Percentiles rank a stretch among this genome's conserved stretches.
phyloP scores from a whole-genome alignment of 1,284 basidiomycete species.

The Wallemia mellicola region DNA sequence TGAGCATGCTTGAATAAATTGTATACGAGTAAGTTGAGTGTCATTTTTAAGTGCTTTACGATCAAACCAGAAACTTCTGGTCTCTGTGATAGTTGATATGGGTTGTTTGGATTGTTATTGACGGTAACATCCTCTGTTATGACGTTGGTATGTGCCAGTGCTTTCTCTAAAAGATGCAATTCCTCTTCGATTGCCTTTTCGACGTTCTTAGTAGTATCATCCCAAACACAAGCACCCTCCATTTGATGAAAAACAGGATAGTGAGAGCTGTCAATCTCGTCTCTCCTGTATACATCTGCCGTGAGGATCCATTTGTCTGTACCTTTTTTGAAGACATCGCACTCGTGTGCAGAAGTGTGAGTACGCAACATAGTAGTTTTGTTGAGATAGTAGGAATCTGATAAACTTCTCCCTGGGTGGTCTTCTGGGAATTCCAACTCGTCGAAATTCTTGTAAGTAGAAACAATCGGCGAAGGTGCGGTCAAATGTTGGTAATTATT shows the following conservation, averaged over 20 bases:
- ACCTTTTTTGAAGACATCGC: constrained; percentile 54
- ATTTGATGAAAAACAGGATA: constrained; percentile 98
- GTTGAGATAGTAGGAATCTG: constrained; percentile 94
- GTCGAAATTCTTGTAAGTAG: constrained; percentile 82
- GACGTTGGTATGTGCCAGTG: constrained; percentile 34
- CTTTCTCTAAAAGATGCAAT: constrained; percentile 22
- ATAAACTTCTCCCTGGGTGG: constrained; percentile 66
- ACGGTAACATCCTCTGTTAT: constrained; percentile 60
- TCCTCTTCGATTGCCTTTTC: constrained; percentile 26
- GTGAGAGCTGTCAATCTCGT: constrained; percentile 91
- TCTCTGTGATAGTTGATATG: constrained; percentile 47
- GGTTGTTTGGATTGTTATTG: constrained; percentile 36
- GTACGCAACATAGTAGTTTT: constrained; percentile 68
- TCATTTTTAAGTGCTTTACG: constrained; percentile 60
- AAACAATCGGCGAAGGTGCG: constrained; percentile 58
- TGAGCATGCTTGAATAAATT: constrained; percentile 36
- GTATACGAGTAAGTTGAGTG: constrained; percentile 62
- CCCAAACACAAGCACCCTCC: constrained; percentile 60
- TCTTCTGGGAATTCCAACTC: constrained; percentile 75
- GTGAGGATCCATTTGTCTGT: constrained; percentile 63
- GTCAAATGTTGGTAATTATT: constrained; percentile 30
- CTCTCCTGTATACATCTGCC: constrained; percentile 92
- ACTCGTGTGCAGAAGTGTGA: constrained; percentile 91
- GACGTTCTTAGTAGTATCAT: constrained; percentile 22
- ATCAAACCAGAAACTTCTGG: constrained; percentile 30